Base-by-base conservation (phyloP, 2,329 filamentous ascomycete species). In the Colletotrichum lentis region DNA sequence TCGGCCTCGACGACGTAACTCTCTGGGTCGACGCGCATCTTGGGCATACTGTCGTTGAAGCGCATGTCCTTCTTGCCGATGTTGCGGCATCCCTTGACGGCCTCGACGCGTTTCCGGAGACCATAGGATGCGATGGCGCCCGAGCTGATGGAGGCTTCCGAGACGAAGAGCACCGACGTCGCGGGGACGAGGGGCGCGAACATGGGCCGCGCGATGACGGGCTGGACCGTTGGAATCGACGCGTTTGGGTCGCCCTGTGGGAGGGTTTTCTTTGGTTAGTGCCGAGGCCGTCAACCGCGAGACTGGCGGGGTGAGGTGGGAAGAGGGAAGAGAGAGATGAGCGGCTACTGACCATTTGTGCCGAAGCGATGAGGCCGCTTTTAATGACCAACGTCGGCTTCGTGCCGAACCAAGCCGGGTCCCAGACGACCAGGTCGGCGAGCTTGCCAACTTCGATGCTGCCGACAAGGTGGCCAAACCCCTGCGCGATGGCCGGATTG, bases 1-100 rank as follows among this genome's bases (percentile, higher is more conserved):
- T 97, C 93, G 1, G 94, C 94, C 81, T 95, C 90, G 31, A 97
- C 94, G 18, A 84, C 86, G 81, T 97, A 98, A 74, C 87, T 90
- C 84, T 98, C 95, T 5, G 95, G 92, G 78, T 98, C 94, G 69
- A 98, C 94, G 74, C 84, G 89, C 92, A 98, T 97, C 80, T 85
- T 88, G 16, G 95, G 95, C 87, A 88, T 93, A 62, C 80, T 80
- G 75, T 93, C 89, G 78, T 97, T 97, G 79, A 88, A 94, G 76
- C 93, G 94, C 94, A 97, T 97, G 79, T 97, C 92, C 73, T 80
- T 84, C 85, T 97, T 97, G 50, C 90, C 84, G 52, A 97, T 85
- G 39, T 78, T 86, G 67, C 94, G 85, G 78, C 94, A 97, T 64
- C 87, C 86, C 75, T 85, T 89, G 56, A 97, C 93, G 3, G 92